Base-by-base conservation (phyloP, 768 basidiomycete species). In the Goffeauzyma gilvescens region DNA sequence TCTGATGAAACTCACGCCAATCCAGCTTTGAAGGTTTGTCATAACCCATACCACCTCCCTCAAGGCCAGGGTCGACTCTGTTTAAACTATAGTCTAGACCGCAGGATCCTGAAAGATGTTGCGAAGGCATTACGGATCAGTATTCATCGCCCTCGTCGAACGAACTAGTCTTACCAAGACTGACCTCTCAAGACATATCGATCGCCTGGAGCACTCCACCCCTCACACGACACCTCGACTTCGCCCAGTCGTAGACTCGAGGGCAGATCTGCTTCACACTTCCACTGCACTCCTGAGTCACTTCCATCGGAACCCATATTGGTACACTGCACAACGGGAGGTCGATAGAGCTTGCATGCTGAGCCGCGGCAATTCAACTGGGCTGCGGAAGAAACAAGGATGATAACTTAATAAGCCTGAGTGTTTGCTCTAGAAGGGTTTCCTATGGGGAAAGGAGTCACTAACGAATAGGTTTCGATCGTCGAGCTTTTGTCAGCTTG, bases 241-340 rank as follows among this genome's bases (percentile, higher is more conserved):
- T 74, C 72, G 13, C 89, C 89, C 42, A 95, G 79, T 14, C 86
- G 72, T 41, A 90, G 60, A 7, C 75, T 67, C 37, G 77, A 75
- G 7, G 87, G 89, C 5, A 95, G 68, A 58, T 95, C 87, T 26
- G 85, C 79, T 62, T 85, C 79, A 56, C 87, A 93, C 79, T 81
- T 83, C 89, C 89, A 95, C 55, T 90, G 85, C 2, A 89, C 75
- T 8, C 82, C 50, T n/a, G n/a, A n/a, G 2, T 59, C 81, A 1
- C 72, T 68, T 4, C 81, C 85, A 46, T 66, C 64, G 3, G 81
- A 81, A 28, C 87, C 83, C 14, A 79, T 67, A 50, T 79, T 89
- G 42, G 67, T 68, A 64, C 89, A 95, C 51, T 81, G 76, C 25
- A 95, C 78, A 18, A 75, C 83, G 41, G 85, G 80, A 1, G 87